Evolutionary conservation across 805 yeast genomes (phyloP), one percentile per base, ranked within the genome.

Genomic region (Starmerella floris): DNA sequence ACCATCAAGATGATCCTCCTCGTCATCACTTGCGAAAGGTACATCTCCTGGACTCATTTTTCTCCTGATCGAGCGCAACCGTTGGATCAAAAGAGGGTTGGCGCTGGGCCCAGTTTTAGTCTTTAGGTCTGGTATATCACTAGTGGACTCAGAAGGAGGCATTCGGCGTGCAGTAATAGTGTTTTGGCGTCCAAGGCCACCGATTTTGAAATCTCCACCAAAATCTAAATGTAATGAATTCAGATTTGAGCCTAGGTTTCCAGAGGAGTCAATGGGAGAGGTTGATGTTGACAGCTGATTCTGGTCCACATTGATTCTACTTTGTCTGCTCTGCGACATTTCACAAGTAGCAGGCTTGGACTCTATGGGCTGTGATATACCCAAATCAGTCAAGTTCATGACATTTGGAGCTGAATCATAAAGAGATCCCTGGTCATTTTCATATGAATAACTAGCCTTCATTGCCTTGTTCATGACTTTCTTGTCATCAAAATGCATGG

Each of bases 1-100:
- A 31, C 45, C 51, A 19, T 43, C 51, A 9, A 46, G 38, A 23
- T 40, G 25, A 23, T 45, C 47, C 15, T 46, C 53, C 13, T 37
- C 39, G 25, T 44, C 49, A 4, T 28, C 40, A 11, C 25, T 28
- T 5, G 36, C 43, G 6, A 35, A 25, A n/a, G 31, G 37, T 8
- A 33, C 23, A 19, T 34, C 28, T 19, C 30, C 39, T n/a, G 43
- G 43, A 8, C 23, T 28, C 19, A 47, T 25, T 11, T 43, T 35
- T 17, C 47, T 41, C n/a, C 58, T 50, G 11, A 52, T 40, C 5
- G 57, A 50, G 5, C 49, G 40, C 26, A 54, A 45, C 10, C 58
- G 37, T 42, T 52, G 49, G 23, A 53, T 39, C 21, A 53, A 41
- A 22, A 37, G 46, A 22, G 51, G 49, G 23, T 41, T 44, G 20